Base-by-base conservation (phyloP, 192 early-diverging fungal species). In the Mycoemilia scoparia region DNA sequence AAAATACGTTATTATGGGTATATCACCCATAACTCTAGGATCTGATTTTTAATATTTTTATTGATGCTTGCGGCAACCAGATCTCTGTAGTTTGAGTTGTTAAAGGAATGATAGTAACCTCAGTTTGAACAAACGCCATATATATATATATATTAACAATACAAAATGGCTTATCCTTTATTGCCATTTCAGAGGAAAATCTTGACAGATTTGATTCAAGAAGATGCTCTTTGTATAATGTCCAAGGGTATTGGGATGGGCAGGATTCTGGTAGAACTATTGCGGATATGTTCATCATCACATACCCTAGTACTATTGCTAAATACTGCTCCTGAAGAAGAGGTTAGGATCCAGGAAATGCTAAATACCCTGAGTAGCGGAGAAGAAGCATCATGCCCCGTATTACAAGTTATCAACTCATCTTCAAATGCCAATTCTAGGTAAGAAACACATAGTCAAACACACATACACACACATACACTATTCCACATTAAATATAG, bases 191-290 rank as follows among this genome's bases (percentile, higher is more conserved):
- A 82, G 36, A 64, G 68, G 21, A 57, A 67, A 45, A 70, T 83
- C 26, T 43, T 83, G 3, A 65, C 67, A 24, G 67, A 70, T 4
- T 34, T 82, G 15, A 51, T 77, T 3, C 67, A 62, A n/a, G 77
- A 82, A 26, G 83, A 89, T 49, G 85, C 77, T 1, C 52, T 96
- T 6, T 63, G 88, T 23, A 70, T 96, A 7, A 44, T 77, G 17
- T 73, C 80, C 0, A 62, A 69, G 10, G 90, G 90, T 0, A 69
- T 96, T 0, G 84, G 87, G 1, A 52, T 89, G 22, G 46, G 63
- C 6, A 56, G 51, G 5, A 69, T 92, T 13, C 62, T 90, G 13
- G 73, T 70, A 1, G 55, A 73, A 28, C 67, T 96, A 11, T 36
- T 82, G 0, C 67, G 74, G 41, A 60, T 80, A 17, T 73, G 85